Evolutionary conservation across 768 basidiomycete species (phyloP).

Genomic region (Tulasnella sp.): DNA sequence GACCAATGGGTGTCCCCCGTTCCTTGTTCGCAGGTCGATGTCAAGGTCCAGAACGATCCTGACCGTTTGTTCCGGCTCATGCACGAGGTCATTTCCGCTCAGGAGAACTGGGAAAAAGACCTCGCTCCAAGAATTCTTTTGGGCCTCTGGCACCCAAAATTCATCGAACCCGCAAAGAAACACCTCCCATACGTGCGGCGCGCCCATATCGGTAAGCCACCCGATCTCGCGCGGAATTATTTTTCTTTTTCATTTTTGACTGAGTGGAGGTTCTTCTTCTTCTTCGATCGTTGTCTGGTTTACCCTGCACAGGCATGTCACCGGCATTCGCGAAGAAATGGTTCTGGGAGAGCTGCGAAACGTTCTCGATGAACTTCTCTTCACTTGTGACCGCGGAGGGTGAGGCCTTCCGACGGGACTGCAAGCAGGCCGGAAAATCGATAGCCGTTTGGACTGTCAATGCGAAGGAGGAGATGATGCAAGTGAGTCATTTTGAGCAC

Average conservation of each 20-base stretch:
- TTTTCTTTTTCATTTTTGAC: background rate
- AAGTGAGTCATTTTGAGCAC: conserved; percentile 46
- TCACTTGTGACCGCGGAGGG: conserved; percentile 70
- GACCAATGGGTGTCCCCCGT: background rate
- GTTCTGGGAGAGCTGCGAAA: conserved; percentile 84
- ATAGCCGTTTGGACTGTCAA: conserved; percentile 98
- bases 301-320: conserved; percentile 39
- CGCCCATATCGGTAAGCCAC: conserved; percentile 61
- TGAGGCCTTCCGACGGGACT: conserved; percentile 64
- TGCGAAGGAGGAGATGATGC: conserved; percentile 81
- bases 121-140: conserved; percentile 78
- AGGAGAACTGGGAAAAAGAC: conserved; percentile 65
- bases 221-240: background rate
- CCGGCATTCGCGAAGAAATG: conserved; percentile 69
- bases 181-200: conserved; percentile 78
- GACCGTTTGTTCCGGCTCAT: conserved; percentile 77
- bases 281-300: background rate
- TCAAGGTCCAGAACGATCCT: conserved; percentile 91
- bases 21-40: conserved; percentile 80
- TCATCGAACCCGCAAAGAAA: conserved; percentile 68
- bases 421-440: conserved; percentile 71
- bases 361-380: conserved; percentile 79
- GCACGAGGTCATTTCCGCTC: conserved; percentile 58
- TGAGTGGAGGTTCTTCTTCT: background rate
- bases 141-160: conserved; percentile 89